A percentile compares a stretch with the other conserved stretches of the same genome.
Evolutionary conservation across 106 monocot species (phyloP).

Genomic region (Dioscorea zingiberensis): DNA sequence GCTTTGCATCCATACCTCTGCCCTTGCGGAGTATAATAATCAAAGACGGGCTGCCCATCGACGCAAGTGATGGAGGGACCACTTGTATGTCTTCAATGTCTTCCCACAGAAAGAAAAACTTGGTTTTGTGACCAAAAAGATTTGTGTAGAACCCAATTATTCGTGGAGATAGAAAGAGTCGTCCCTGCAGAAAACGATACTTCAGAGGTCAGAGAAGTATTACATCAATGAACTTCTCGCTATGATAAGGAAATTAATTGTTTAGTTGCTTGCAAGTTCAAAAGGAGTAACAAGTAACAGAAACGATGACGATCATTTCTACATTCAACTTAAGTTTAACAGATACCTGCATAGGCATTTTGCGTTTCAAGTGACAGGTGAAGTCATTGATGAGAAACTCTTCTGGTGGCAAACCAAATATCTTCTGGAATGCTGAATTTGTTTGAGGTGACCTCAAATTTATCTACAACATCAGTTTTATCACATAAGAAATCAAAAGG

Average conservation of each 20-base stretch:
- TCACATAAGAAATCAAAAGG: neutral
- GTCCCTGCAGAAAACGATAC: constrained; percentile 44
- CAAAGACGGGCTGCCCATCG: constrained; percentile 74
- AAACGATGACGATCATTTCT: too few species aligned
- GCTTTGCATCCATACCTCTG: constrained; percentile 73
- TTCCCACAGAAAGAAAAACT: constrained; percentile 88
- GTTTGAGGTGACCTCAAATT: constrained; percentile 75
- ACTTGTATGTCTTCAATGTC: constrained; percentile 83
- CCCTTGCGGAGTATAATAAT: constrained; percentile 59
- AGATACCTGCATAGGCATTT: constrained; percentile 84
- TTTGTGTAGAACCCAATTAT: constrained; percentile 81
- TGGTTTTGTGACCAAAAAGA: constrained; percentile 86
- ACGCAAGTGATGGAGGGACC: constrained; percentile 59
- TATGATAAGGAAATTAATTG: neutral
- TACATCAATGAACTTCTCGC: too few species aligned
- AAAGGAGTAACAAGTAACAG: too few species aligned
- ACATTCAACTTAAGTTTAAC: too few species aligned
- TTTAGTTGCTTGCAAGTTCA: too few species aligned
- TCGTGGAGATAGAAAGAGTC: constrained; percentile 84
- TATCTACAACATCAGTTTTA: constrained; percentile 35
- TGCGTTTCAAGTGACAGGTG: constrained; percentile 83
- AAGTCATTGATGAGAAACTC: constrained; percentile 95
- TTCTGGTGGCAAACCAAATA: constrained; percentile 69
- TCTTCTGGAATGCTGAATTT: constrained; percentile 76
- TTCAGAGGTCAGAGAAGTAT: neutral